A percentile compares a stretch with the other conserved stretches of the same genome.
Conservation (phyloP, 1,284 basidiomycete species). For the Singerocomus rubriflavus region DNA sequence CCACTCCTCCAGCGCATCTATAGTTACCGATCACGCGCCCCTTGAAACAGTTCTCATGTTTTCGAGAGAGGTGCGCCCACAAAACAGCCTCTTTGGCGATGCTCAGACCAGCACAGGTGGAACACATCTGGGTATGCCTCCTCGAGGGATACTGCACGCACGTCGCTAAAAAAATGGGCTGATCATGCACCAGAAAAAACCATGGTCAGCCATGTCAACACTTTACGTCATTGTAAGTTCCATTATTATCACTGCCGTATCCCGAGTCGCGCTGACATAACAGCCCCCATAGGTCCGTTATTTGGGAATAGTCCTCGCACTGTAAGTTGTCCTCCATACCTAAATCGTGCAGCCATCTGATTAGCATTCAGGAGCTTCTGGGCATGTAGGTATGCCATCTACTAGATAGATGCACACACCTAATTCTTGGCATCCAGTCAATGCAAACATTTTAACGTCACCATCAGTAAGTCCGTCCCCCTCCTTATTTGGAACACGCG, state of each 20-base stretch:
- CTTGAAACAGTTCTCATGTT: conserved; percentile 17
- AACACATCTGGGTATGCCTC: conserved; percentile 19
- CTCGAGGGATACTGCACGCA: background rate
- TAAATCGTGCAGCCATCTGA: background rate
- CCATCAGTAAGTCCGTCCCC: conserved; percentile 5
- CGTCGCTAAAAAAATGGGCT: background rate
- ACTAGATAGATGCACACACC: background rate
- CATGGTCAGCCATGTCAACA: conserved; percentile 18
- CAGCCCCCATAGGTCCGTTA: conserved; percentile 12
- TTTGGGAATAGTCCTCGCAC: conserved; percentile 13
- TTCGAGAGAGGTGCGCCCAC: conserved; percentile 16
- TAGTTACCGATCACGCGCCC: background rate
- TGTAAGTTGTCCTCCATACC: conserved; percentile 6
- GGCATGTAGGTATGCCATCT: conserved; percentile 10
- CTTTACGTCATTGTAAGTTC: conserved; percentile 16
- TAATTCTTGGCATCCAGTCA: conserved; percentile 11
- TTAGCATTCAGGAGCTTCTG: conserved; percentile 9
- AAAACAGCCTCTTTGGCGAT: background rate
- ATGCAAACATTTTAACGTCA: conserved; percentile 15
- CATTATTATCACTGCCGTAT: background rate
- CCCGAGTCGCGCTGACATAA: background rate
- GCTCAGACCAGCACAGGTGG: conserved; percentile 9
- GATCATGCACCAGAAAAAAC: conserved; percentile 2
- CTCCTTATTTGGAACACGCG: background rate
- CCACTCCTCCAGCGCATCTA: too few relatives aligned